phyloP scores from a whole-genome alignment of 768 basidiomycete species.

The Collybiopsis luxurians region DNA sequence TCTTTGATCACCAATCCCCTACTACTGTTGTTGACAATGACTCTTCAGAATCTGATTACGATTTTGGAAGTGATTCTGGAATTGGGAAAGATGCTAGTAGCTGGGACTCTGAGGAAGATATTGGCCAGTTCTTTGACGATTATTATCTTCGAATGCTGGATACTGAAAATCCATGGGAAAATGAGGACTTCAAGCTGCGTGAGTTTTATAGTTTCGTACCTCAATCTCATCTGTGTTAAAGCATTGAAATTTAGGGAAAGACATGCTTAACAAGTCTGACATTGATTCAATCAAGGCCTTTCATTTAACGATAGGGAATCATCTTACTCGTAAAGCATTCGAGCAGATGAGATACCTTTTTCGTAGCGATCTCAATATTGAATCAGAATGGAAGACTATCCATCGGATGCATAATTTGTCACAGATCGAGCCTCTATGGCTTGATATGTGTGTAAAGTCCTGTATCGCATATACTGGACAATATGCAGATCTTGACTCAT shows the following conservation, averaged over 20 bases:
- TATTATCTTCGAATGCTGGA: not conserved
- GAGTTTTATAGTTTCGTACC: not conserved
- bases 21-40: not conserved
- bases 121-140: not conserved
- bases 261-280: not conserved
- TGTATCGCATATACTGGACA: conserved; percentile 26
- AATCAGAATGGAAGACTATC: not conserved
- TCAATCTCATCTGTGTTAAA: not conserved
- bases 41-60: not conserved
- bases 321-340: not conserved
- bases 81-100: too few species aligned
- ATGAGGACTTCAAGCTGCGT: not conserved
- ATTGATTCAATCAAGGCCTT: not conserved
- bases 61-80: not conserved
- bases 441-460: conserved; percentile 30
- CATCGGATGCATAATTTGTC: conserved; percentile 19
- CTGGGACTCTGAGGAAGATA: too few species aligned
- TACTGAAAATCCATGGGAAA: not conserved
- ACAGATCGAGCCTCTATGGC: conserved; percentile 20
- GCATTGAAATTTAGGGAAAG: not conserved
- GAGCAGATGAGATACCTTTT: not conserved
- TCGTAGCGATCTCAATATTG: not conserved
- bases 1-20: not conserved
- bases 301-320: not conserved
- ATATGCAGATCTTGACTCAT: conserved; percentile 13